phyloP scores from a whole-genome alignment of 352 stramenopile genomes.

The Pythium sp. region DNA sequence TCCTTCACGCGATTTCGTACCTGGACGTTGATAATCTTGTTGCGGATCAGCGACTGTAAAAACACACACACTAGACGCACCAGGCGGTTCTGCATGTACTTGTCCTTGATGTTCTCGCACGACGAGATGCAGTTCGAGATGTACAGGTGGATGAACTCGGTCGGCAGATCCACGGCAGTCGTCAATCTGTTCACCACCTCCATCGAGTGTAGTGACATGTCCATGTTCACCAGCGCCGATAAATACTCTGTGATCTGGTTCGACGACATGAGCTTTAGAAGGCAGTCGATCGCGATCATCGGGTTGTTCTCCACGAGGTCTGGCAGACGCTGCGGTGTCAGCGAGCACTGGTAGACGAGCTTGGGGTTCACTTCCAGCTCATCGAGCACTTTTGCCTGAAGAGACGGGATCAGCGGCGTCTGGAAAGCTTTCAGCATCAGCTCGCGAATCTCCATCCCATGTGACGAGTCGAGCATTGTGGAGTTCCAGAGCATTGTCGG shows the following conservation, averaged over 20 bases:
- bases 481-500: slow-evolving; percentile 89
- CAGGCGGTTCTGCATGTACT: slow-evolving; percentile 97
- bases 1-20: slow-evolving; percentile 30
- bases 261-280: slow-evolving; percentile 90
- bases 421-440: slow-evolving; percentile 91
- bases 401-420: slow-evolving; percentile 80
- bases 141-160: slow-evolving; percentile 98
- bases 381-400: slow-evolving; percentile 89
- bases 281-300: slow-evolving; percentile 96
- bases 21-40: slow-evolving; percentile 98
- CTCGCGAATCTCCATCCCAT: slow-evolving; percentile 85
- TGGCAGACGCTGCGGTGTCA: slow-evolving; percentile 93
- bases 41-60: slow-evolving; percentile 97
- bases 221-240: slow-evolving; percentile 96
- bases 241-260: slow-evolving; percentile 96
- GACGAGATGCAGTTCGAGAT: slow-evolving; percentile 99
- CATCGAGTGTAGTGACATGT: slow-evolving; percentile 99
- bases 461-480: slow-evolving; percentile 85
- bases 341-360: slow-evolving; percentile 90
- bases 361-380: slow-evolving; percentile 89
- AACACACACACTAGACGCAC: slow-evolving; percentile 98
- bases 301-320: slow-evolving; percentile 98
- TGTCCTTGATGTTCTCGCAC: slow-evolving; percentile 98
- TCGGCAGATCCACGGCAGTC: slow-evolving; percentile 91
- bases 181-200: slow-evolving; percentile 95